These are phyloP conservation scores for Sphaerostilbella broomeana DNA, from an alignment of 2,329 filamentous ascomycete species.

Conservation along the genomic window DNA sequence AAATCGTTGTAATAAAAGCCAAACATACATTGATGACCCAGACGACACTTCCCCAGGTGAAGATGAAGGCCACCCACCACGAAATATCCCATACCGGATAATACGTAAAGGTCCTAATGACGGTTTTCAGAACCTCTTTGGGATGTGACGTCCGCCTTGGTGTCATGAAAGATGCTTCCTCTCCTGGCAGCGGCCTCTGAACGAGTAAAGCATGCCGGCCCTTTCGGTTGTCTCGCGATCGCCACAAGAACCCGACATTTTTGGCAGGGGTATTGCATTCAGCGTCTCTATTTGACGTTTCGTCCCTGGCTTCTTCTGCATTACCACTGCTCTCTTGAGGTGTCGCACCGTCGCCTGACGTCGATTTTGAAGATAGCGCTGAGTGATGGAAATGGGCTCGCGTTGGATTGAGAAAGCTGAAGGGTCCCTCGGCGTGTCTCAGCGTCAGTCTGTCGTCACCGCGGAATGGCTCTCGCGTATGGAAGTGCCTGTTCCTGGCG, in stretches of 20 bases:
- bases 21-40: conserved; percentile 28
- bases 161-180: conserved; percentile 9
- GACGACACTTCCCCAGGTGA: conserved; percentile 29
- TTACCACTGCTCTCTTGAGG: conserved; percentile 6
- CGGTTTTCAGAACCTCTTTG: conserved; percentile 20
- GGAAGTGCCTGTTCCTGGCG: conserved; percentile 8
- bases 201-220: conserved; percentile 31
- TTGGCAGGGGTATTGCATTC: conserved; percentile 3
- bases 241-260: conserved; percentile 32
- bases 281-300: conserved; percentile 1
- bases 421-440: conserved; percentile 10
- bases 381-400: conserved; percentile 12
- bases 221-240: conserved; percentile 38
- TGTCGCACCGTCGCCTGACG: neutral
- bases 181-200: conserved; percentile 18
- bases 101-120: conserved; percentile 30
- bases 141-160: conserved; percentile 21
- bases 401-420: conserved; percentile 12
- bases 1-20: conserved; percentile 25
- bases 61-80: conserved; percentile 35
- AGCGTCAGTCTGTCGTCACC: conserved; percentile 8
- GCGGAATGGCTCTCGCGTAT: conserved; percentile 10
- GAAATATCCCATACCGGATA: conserved; percentile 38
- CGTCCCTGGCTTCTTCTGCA: conserved; percentile 3
- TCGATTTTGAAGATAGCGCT: neutral